These are phyloP conservation scores for Podaxis sp. DNA, from an alignment of 768 basidiomycete genomes.

Conservation along the genomic window DNA sequence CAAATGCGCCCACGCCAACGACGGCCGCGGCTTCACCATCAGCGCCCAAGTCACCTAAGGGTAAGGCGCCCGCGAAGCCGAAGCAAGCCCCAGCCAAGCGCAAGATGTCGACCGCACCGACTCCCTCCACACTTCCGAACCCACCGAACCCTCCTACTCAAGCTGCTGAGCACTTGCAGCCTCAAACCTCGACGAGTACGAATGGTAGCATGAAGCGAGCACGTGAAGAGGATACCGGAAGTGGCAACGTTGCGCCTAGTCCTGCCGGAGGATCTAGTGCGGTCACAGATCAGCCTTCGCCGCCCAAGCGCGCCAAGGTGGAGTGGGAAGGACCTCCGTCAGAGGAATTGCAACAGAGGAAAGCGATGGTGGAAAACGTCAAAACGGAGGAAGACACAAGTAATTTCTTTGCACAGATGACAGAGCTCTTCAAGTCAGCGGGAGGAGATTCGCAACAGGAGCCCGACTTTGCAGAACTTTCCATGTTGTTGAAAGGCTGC, in stretches of 20 bases:
- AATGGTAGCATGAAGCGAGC: constrained; percentile 42
- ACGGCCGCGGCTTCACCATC: constrained; percentile 58
- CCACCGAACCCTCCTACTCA: neutral
- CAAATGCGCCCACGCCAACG: constrained; percentile 51
- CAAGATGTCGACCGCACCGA: constrained; percentile 28
- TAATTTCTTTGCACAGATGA: constrained; percentile 61
- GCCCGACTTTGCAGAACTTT: constrained; percentile 55
- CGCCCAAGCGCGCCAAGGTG: constrained; percentile 69
- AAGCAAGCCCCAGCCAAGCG: constrained; percentile 34
- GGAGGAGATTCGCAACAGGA: constrained; percentile 34
- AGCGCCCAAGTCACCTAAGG: constrained; percentile 70
- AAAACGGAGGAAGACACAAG: constrained; percentile 68
- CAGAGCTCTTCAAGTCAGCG: constrained; percentile 57
- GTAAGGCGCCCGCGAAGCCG: constrained; percentile 43
- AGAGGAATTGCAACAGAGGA: constrained; percentile 45
- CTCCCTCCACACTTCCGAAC: neutral
- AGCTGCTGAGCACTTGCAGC: constrained; percentile 5
- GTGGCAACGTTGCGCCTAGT: constrained; percentile 25
- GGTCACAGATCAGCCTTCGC: constrained; percentile 52
- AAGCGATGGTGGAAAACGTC: constrained; percentile 43
- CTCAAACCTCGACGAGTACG: constrained; percentile 14
- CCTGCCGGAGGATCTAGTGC: constrained; percentile 27
- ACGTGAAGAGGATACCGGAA: constrained; percentile 50
- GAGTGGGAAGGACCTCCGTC: constrained; percentile 67
- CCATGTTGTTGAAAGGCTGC: constrained; percentile 62